Percentiles rank a stretch among this genome's conserved stretches.
phyloP scores from a whole-genome alignment of 2,329 filamentous ascomycete species.

The Pseudocercospora fijiensis region DNA sequence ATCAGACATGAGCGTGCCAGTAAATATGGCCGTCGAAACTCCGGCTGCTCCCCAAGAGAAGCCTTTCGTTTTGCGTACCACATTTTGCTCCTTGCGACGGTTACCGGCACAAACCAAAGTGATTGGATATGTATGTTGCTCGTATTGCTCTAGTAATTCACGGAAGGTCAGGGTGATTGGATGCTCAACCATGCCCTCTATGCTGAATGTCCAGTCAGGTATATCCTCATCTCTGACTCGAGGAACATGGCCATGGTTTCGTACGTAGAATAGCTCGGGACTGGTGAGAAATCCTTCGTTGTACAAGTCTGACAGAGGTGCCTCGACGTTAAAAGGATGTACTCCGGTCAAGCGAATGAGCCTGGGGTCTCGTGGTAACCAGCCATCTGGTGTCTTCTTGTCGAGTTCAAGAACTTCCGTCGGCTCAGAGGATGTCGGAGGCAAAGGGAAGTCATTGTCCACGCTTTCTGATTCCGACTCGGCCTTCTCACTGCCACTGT shows the following conservation, averaged over 20 bases:
- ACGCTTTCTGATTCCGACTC: conserved; percentile 54
- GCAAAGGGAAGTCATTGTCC: conserved; percentile 59
- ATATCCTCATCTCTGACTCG: conserved; percentile 69
- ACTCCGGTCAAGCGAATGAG: conserved; percentile 83
- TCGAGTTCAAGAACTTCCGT: conserved; percentile 70
- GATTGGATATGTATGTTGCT: conserved; percentile 80
- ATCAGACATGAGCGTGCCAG: conserved; percentile 73
- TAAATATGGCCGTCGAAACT: conserved; percentile 83
- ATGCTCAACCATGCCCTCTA: conserved; percentile 82
- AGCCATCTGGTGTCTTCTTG: conserved; percentile 76
- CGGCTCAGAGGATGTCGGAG: conserved; percentile 60
- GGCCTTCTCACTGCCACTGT: conserved; percentile 35
- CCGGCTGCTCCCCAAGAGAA: conserved; percentile 93
- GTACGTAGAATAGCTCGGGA: conserved; percentile 84
- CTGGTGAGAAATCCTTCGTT: conserved; percentile 82
- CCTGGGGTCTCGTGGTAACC: conserved; percentile 76
- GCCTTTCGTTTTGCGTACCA: conserved; percentile 84
- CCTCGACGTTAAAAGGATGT: conserved; percentile 89
- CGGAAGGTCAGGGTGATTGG: conserved; percentile 70
- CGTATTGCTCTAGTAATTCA: conserved; percentile 70
- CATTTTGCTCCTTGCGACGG: conserved; percentile 86
- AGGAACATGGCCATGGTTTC: conserved; percentile 85
- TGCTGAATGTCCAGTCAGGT: conserved; percentile 74
- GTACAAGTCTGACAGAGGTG: conserved; percentile 75
- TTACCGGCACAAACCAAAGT: conserved; percentile 93